Conservation (phyloP, 139 green algal species). For the Yamagishiella unicocca region DNA sequence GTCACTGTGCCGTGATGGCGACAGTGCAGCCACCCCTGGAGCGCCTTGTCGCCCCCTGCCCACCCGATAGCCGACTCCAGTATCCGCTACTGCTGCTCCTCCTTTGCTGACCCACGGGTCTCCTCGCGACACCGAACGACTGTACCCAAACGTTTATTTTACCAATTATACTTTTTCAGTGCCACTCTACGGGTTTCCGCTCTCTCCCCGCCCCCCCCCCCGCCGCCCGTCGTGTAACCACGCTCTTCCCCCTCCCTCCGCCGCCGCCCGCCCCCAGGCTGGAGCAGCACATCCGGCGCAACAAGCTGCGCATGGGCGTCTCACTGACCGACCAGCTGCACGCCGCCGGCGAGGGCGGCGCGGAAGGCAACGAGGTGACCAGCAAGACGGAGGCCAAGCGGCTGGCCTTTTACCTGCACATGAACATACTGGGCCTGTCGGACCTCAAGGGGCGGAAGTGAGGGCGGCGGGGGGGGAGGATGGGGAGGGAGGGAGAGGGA, state of each 20-base stretch:
- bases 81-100: too few relatives aligned
- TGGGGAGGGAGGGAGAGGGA: too few relatives aligned
- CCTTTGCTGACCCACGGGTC: too few relatives aligned
- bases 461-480: not conserved
- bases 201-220: not conserved
- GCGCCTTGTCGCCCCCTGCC: too few relatives aligned
- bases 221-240: too few relatives aligned
- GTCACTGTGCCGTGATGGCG: too few relatives aligned
- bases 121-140: too few relatives aligned
- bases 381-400: constrained; percentile 73
- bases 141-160: too few relatives aligned
- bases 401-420: constrained; percentile 76
- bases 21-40: too few relatives aligned
- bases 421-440: constrained; percentile 68
- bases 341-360: constrained; percentile 20
- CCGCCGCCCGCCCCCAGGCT: constrained; percentile 35
- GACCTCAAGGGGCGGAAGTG: constrained; percentile 24
- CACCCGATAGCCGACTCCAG: too few relatives aligned
- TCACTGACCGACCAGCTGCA: constrained; percentile 71
- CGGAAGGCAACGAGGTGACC: constrained; percentile 48
- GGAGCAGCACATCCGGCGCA: constrained; percentile 78
- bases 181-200: too few relatives aligned
- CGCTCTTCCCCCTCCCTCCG: not conserved
- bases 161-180: too few relatives aligned
- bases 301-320: constrained; percentile 63